Evolutionary conservation across 805 yeast genomes (phyloP), one percentile per base, ranked within the genome.

Genomic region (Danielozyma ontarioensis): DNA sequence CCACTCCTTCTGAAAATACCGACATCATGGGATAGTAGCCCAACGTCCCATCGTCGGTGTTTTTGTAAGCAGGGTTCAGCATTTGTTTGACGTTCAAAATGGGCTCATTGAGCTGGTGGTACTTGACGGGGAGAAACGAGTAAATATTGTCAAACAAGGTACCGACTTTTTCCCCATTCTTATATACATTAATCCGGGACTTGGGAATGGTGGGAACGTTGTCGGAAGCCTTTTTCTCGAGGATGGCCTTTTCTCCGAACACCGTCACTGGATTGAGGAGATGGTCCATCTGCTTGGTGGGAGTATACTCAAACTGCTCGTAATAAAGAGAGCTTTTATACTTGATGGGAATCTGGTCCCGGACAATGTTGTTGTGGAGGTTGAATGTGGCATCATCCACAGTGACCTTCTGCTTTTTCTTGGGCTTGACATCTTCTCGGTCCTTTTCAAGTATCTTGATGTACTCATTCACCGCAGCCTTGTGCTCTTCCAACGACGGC

Each of bases 11-110:
- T 43, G 76, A 77, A 52, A 76, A 93, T 17, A 83, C 83, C 34
- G 95, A 83, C 22, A 86, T 69, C 64, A 88, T 85, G 1, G 98
- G 97, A 58, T 80, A 93, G 53, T 93, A 93, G 0, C 97, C 98
- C 34, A 87, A 59, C 27, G 76, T 64, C 1, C 95, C 95, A 52
- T 93, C 96, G 53, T 93, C 94, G 47, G 75, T 49, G 52, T 67
- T 45, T 30, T 51, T 44, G 43, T 59, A 62, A 29, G 53, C 62
- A 42, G 58, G 64, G 41, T 66, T 57, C 39, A 53, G 68, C 42
- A 46, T 58, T 38, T 66, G 69, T 19, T 46, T 46, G 4, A 59
- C 48, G 41, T 55, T 48, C 11, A 42, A 27, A 10, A 23, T 10
- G 13, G 5, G 5, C 25, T 23, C 25, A 10, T 19, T 19, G 8